Evolutionary conservation across 495 filamentous ascomycete genomes (phyloP).

Genomic region (Podospora comata): DNA sequence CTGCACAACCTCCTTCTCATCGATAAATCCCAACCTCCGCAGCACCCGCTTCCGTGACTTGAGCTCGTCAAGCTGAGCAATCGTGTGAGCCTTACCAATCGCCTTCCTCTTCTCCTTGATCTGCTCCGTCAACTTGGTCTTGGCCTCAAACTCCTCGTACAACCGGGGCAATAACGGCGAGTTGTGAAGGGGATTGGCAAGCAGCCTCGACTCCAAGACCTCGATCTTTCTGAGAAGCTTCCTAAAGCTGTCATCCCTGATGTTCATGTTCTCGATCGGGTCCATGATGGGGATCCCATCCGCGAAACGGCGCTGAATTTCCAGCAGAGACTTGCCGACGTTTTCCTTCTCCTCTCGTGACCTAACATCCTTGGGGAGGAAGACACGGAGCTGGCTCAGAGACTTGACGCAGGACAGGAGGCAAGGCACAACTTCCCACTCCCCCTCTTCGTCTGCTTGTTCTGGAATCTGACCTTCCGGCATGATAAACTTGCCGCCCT

Average conservation of each 20-base stretch:
- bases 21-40: slow-evolving; percentile 90
- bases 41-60: slow-evolving; percentile 96
- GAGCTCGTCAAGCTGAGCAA: slow-evolving; percentile 91
- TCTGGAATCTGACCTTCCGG: slow-evolving; percentile 34
- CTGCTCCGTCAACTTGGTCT: slow-evolving; percentile 68
- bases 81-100: slow-evolving; percentile 74
- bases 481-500: slow-evolving; percentile 28
- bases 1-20: slow-evolving; percentile 89
- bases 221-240: slow-evolving; percentile 93
- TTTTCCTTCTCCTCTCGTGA: slow-evolving; percentile 58
- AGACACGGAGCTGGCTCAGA: slow-evolving; percentile 73
- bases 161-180: slow-evolving; percentile 76
- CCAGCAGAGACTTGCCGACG: slow-evolving; percentile 61
- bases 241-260: slow-evolving; percentile 89
- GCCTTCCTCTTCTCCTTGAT: slow-evolving; percentile 86
- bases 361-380: slow-evolving; percentile 71
- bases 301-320: slow-evolving; percentile 81
- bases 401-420: slow-evolving; percentile 77
- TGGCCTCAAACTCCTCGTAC: slow-evolving; percentile 78
- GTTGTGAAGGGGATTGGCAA: slow-evolving; percentile 84
- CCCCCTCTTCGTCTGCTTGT: slow-evolving; percentile 32
- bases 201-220: slow-evolving; percentile 85
- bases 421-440: slow-evolving; percentile 82
- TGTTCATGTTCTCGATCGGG: slow-evolving; percentile 91
- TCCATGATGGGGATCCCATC: slow-evolving; percentile 86